These are phyloP conservation scores for Solanum gandarillasii DNA, from an alignment of 257 asterid species.

Conservation along the genomic window DNA sequence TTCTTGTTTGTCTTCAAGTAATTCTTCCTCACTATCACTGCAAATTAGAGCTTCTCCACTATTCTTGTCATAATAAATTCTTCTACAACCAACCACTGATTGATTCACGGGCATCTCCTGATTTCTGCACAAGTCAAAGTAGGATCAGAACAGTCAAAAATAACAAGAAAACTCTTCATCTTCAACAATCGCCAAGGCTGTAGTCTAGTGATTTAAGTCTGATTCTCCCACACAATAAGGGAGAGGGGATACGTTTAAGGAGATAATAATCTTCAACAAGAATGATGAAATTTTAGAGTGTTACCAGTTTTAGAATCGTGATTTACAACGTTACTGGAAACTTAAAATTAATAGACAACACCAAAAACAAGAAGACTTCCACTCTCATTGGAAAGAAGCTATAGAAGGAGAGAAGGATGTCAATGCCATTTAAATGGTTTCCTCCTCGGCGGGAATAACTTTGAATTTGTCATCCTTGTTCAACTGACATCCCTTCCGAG, in stretches of 20 bases:
- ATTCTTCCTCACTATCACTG: constrained; percentile 95
- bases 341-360: background rate
- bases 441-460: background rate
- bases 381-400: background rate
- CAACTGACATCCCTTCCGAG: background rate
- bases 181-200: background rate
- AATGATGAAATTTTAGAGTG: background rate
- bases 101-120: constrained; percentile 96
- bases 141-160: background rate
- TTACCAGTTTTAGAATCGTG: background rate
- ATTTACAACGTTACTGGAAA: background rate
- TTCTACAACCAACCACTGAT: constrained; percentile 91
- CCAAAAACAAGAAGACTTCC: background rate
- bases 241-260: background rate
- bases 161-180: background rate
- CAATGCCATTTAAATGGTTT: background rate
- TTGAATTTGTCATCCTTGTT: background rate
- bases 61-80: constrained; percentile 85
- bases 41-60: constrained; percentile 96
- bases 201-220: background rate
- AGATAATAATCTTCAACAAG: background rate
- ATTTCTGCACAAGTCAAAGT: constrained; percentile 41
- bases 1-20: constrained; percentile 65
- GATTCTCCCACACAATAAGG: background rate
- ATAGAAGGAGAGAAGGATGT: background rate